phyloP scores from a whole-genome alignment of 805 yeast species.

The Ogataea nitratoaversa region DNA sequence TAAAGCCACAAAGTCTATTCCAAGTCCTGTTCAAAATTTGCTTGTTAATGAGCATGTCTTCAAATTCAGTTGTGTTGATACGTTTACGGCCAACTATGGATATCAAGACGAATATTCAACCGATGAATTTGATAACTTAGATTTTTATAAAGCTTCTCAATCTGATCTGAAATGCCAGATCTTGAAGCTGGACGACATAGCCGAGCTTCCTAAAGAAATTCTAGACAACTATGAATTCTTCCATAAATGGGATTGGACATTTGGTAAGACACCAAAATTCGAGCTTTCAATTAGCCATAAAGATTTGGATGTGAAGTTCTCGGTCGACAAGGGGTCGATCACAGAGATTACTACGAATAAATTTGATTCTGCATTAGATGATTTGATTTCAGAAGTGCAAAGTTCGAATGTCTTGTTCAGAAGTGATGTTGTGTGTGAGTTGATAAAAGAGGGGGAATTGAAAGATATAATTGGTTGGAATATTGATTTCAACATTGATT shows the following conservation, averaged over 20 bases:
- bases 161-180: constrained; percentile 17
- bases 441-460: constrained; percentile 11
- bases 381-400: constrained; percentile 7
- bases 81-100: constrained; percentile 32
- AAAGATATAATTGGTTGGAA: constrained; percentile 23
- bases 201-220: constrained; percentile 36
- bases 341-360: constrained; percentile 10
- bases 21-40: constrained; percentile 73
- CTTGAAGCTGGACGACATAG: constrained; percentile 20
- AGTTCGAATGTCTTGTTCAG: constrained; percentile 15
- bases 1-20: constrained; percentile 63
- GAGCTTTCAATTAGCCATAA: constrained; percentile 41
- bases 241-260: constrained; percentile 68
- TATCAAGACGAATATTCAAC: background rate
- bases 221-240: constrained; percentile 37
- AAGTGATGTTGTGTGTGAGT: constrained; percentile 12
- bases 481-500: constrained; percentile 23
- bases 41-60: constrained; percentile 43
- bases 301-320: constrained; percentile 25
- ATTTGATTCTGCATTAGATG: constrained; percentile 12
- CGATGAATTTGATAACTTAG: constrained; percentile 12
- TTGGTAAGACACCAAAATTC: constrained; percentile 74
- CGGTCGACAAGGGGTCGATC: constrained; percentile 50
- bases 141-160: constrained; percentile 2
- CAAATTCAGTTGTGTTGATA: constrained; percentile 36